These are phyloP conservation scores for Acarospora socialis DNA, from an alignment of 2,329 filamentous ascomycete species.

Conservation along the genomic window DNA sequence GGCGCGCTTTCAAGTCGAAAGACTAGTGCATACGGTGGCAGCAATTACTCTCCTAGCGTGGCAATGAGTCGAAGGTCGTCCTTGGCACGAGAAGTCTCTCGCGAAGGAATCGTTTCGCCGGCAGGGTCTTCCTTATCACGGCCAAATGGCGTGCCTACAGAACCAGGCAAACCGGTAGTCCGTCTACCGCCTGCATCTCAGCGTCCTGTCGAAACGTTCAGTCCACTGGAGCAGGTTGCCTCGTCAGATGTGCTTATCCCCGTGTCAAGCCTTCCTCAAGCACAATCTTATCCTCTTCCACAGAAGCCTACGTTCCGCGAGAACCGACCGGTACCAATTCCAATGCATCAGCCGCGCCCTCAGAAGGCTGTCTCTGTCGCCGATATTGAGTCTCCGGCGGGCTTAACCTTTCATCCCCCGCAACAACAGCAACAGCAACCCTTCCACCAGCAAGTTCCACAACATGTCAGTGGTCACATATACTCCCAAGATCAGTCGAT, in stretches of 20 bases:
- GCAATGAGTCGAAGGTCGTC: constrained; percentile 84
- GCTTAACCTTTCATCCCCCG: constrained; percentile 43
- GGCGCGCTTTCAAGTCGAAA: constrained; percentile 57
- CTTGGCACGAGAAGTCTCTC: constrained; percentile 48
- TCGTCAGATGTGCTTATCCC: too few relatives aligned
- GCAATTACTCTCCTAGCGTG: constrained; percentile 71
- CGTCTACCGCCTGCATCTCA: constrained; percentile 55
- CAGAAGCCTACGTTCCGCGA: constrained; percentile 44
- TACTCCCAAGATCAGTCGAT: constrained; percentile 34
- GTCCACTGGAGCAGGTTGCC: constrained; percentile 15
- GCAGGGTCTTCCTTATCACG: constrained; percentile 64
- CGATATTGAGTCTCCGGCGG: constrained; percentile 74
- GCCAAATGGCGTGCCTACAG: constrained; percentile 42
- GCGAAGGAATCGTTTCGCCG: constrained; percentile 67
- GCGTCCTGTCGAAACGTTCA: constrained; percentile 13
- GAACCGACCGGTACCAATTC: constrained; percentile 44
- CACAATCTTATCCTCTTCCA: constrained; percentile 38
- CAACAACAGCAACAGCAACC: constrained; percentile 62
- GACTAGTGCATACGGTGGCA: constrained; percentile 72
- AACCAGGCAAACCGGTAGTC: constrained; percentile 58
- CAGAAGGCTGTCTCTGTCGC: constrained; percentile 90
- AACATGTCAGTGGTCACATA: constrained; percentile 49
- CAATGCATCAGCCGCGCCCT: constrained; percentile 89
- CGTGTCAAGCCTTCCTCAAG: constrained; percentile 31
- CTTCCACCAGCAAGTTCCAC: constrained; percentile 88